A percentile compares a stretch with the other conserved stretches of the same genome.
Evolutionary conservation across 177 flowering plant species (phyloP).

Genomic region (Vitis hybrid): DNA sequence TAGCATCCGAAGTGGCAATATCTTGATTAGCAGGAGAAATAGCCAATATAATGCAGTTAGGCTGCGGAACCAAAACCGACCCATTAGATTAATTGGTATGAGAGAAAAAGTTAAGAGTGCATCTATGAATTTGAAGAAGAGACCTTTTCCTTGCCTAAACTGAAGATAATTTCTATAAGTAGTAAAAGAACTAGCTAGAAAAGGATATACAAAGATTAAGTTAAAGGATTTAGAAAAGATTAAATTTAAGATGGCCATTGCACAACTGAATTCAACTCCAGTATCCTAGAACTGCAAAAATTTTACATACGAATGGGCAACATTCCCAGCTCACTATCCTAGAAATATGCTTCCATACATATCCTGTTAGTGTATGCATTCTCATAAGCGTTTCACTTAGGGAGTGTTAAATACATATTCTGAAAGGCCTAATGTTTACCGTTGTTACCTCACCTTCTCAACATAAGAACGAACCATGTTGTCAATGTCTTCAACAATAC

Average conservation of each 20-base stretch:
- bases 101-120: neutral
- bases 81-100: conserved; percentile 13
- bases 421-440: too few species aligned
- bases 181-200: neutral
- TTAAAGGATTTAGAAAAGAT: neutral
- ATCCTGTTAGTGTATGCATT: too few species aligned
- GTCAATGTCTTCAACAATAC: conserved; percentile 89
- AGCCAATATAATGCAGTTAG: conserved; percentile 92
- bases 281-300: too few species aligned
- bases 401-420: too few species aligned
- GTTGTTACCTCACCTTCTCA: conserved; percentile 61
- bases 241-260: too few species aligned
- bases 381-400: too few species aligned
- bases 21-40: conserved; percentile 99
- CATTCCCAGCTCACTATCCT: too few species aligned
- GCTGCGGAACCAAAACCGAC: conserved; percentile 48
- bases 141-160: neutral
- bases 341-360: too few species aligned
- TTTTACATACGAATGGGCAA: too few species aligned
- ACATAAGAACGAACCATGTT: conserved; percentile 92
- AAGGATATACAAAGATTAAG: too few species aligned
- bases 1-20: conserved; percentile 98
- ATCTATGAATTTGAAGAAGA: neutral
- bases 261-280: too few species aligned
- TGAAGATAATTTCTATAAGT: neutral